phyloP scores from a whole-genome alignment of 1,139 yeast genomes.

The Taphrina populina region DNA sequence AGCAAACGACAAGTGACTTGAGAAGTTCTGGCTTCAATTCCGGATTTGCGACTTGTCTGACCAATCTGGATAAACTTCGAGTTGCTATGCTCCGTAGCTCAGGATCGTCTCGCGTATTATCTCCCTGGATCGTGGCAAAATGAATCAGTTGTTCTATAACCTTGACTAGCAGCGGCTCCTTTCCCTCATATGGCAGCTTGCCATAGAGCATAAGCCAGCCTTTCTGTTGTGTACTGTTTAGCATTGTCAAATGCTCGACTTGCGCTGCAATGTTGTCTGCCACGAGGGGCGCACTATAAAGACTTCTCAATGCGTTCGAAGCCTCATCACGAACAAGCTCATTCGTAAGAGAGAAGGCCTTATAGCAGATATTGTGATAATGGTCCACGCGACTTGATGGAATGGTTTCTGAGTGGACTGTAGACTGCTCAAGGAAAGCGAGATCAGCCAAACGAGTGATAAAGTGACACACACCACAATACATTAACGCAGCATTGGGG shows the following conservation, averaged over 20 bases:
- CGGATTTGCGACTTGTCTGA: background rate
- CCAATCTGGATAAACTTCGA: background rate
- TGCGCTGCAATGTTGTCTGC: background rate
- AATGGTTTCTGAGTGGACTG: background rate
- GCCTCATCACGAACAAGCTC: background rate
- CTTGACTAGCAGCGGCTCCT: background rate
- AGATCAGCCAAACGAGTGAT: background rate
- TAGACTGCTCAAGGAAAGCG: background rate
- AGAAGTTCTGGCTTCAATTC: background rate
- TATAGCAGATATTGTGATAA: background rate
- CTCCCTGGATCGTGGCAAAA: background rate
- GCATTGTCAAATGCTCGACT: background rate
- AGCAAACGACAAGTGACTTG: constrained; percentile 18
- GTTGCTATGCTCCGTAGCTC: constrained; percentile 3
- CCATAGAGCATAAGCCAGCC: constrained; percentile 20
- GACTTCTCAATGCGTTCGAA: background rate
- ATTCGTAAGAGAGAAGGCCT: background rate
- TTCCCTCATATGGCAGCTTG: background rate
- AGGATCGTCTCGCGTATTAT: constrained; percentile 10
- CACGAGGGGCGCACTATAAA: background rate
- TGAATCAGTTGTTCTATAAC: background rate
- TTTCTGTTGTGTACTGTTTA: background rate
- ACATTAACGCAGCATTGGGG: constrained; percentile 11
- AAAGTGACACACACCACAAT: constrained; percentile 5
- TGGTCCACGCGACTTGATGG: background rate